phyloP scores from a whole-genome alignment of 768 basidiomycete genomes.

The Mrakia gelida region DNA sequence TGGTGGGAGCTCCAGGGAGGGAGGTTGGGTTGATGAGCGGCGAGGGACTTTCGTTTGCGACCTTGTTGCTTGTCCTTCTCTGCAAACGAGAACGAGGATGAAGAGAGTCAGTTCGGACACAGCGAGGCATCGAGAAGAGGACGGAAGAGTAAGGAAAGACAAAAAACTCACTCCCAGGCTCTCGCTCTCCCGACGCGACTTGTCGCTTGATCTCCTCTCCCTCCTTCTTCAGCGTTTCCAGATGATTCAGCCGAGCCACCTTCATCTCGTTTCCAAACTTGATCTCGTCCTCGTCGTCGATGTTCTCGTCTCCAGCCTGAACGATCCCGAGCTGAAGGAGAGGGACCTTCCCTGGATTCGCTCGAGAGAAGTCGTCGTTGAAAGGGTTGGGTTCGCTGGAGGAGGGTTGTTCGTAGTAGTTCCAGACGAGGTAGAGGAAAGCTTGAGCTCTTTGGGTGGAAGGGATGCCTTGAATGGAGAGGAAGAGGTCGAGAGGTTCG shows the following conservation, averaged over 20 bases:
- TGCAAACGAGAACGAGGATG: neutral
- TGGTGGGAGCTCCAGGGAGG: neutral
- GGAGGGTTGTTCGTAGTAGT: constrained; percentile 65
- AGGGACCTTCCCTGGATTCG: constrained; percentile 55
- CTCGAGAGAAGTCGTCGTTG: constrained; percentile 60
- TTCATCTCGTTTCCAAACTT: constrained; percentile 18
- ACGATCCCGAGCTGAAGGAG: constrained; percentile 64
- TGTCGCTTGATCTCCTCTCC: neutral
- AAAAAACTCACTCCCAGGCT: neutral
- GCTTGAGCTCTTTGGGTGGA: constrained; percentile 69
- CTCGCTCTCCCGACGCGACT: constrained; percentile 3
- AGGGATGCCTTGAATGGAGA: constrained; percentile 62
- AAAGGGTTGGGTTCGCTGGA: constrained; percentile 61
- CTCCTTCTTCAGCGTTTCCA: neutral
- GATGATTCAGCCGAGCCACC: constrained; percentile 13
- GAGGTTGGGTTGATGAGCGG: neutral
- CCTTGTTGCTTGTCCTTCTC: neutral
- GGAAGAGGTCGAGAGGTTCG: constrained; percentile 72
- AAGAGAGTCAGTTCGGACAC: neutral
- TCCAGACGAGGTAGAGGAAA: constrained; percentile 77
- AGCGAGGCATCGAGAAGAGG: neutral
- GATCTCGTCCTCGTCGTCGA: constrained; percentile 34
- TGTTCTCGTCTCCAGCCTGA: constrained; percentile 69
- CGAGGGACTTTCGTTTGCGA: constrained; percentile 7
- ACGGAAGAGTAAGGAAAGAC: neutral